Percentiles rank a stretch among this genome's conserved stretches.
These are phyloP conservation scores for Boletus fagicola DNA, from an alignment of 768 basidiomycete genomes.

Conservation along the genomic window DNA sequence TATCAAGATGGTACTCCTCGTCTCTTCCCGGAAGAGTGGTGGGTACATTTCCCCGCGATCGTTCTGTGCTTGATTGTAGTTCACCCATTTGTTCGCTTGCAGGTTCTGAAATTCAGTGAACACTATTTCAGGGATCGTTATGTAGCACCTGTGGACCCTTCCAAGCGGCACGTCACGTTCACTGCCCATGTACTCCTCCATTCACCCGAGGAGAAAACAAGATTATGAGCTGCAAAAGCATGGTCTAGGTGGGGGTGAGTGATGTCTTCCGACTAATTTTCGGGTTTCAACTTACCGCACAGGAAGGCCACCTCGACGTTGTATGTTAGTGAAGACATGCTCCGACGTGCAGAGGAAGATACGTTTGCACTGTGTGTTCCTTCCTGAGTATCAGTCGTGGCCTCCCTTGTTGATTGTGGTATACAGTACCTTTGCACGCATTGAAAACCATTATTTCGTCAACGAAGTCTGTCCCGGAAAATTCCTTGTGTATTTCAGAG, in stretches of 20 bases:
- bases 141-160: slow-evolving; percentile 73
- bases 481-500: neutral
- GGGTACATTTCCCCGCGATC: slow-evolving; percentile 5
- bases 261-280: neutral
- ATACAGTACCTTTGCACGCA: slow-evolving; percentile 75
- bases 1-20: slow-evolving; percentile 85
- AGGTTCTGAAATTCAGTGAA: neutral
- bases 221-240: slow-evolving; percentile 71
- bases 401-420: slow-evolving; percentile 5
- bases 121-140: slow-evolving; percentile 69
- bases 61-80: neutral
- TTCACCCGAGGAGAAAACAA: slow-evolving; percentile 62
- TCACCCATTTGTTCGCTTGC: no score
- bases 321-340: slow-evolving; percentile 61
- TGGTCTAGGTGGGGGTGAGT: slow-evolving; percentile 92
- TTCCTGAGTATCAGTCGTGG: slow-evolving; percentile 2
- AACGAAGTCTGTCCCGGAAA: slow-evolving; percentile 52
- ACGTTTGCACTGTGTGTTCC: slow-evolving; percentile 68
- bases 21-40: slow-evolving; percentile 90
- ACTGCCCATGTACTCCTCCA: slow-evolving; percentile 76
- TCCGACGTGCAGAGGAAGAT: slow-evolving; percentile 69
- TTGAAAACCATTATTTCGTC: slow-evolving; percentile 91
- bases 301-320: slow-evolving; percentile 86
- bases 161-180: slow-evolving; percentile 77
- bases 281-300: neutral